phyloP scores from a whole-genome alignment of 2,329 filamentous ascomycete genomes.

The Tolypocladium guangdongense region DNA sequence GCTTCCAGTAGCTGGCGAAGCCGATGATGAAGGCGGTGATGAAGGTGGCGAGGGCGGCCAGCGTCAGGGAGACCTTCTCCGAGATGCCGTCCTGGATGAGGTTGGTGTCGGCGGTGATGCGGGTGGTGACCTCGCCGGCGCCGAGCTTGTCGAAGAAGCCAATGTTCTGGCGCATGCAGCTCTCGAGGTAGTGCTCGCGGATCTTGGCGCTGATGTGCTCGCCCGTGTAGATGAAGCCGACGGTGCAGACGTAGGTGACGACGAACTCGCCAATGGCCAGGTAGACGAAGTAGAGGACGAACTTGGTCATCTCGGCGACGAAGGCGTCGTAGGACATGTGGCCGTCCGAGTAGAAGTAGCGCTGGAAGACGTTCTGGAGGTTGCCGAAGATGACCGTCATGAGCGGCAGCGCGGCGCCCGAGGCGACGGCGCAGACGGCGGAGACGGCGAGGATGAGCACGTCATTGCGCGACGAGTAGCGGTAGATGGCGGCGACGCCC shows the following conservation, averaged over 20 bases:
- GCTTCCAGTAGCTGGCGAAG: constrained; percentile 85
- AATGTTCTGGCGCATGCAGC: constrained; percentile 80
- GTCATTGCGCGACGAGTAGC: constrained; percentile 59
- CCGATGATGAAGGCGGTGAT: constrained; percentile 82
- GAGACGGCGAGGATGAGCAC: constrained; percentile 51
- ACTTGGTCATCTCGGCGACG: constrained; percentile 43
- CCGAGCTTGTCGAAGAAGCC: constrained; percentile 89
- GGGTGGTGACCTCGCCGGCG: constrained; percentile 84
- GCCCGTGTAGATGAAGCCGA: constrained; percentile 82
- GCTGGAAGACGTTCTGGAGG: constrained; percentile 60
- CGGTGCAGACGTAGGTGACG: constrained; percentile 66
- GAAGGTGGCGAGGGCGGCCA: constrained; percentile 72
- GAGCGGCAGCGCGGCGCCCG: constrained; percentile 63
- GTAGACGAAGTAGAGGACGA: constrained; percentile 78
- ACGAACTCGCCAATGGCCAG: constrained; percentile 72
- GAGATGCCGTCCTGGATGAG: constrained; percentile 89
- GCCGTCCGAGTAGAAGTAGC: constrained; percentile 40
- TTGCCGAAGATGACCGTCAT: constrained; percentile 78
- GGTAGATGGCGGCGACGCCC: constrained; percentile 54
- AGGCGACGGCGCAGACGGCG: constrained; percentile 54
- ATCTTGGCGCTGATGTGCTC: constrained; percentile 72
- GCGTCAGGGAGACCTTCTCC: constrained; percentile 71
- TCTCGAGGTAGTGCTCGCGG: constrained; percentile 71
- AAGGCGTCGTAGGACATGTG: constrained; percentile 43
- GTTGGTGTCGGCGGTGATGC: constrained; percentile 90